phyloP scores from a whole-genome alignment of 495 filamentous ascomycete genomes.

The Astrothelium macrocarpum region DNA sequence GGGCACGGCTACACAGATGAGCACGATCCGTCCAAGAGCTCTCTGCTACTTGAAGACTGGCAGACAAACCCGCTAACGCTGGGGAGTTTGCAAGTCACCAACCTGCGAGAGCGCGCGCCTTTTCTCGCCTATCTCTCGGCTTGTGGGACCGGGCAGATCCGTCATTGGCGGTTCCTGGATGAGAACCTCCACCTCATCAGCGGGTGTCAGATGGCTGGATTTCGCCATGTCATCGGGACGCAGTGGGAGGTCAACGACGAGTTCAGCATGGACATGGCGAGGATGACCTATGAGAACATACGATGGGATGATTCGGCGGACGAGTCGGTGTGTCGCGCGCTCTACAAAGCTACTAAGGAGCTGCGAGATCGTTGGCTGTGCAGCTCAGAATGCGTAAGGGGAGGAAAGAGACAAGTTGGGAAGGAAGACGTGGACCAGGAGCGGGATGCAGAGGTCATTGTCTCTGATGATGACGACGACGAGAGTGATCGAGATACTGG shows the following conservation, averaged over 20 bases:
- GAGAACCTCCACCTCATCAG: background rate
- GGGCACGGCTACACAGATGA: slow-evolving; percentile 21
- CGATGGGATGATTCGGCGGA: slow-evolving; percentile 22
- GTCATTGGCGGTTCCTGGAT: background rate
- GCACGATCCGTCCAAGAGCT: slow-evolving; percentile 24
- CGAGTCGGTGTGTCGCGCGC: slow-evolving; percentile 20
- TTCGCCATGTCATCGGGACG: background rate
- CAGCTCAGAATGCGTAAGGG: no score
- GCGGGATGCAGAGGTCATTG: background rate
- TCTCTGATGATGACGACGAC: background rate
- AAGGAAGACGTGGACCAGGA: background rate
- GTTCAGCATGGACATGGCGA: slow-evolving; percentile 25
- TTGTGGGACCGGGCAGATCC: background rate
- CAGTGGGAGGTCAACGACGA: slow-evolving; percentile 7
- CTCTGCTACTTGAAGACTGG: slow-evolving; percentile 18
- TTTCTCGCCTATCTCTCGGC: slow-evolving; percentile 17
- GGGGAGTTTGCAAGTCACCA: slow-evolving; percentile 15
- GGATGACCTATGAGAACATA: slow-evolving; percentile 23
- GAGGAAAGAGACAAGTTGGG: background rate
- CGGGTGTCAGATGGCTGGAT: background rate
- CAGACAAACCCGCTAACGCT: slow-evolving; percentile 25
- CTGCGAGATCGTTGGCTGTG: background rate
- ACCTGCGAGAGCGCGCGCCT: slow-evolving; percentile 22
- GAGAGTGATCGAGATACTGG: no score
- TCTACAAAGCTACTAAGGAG: slow-evolving; percentile 1